These are phyloP conservation scores for Myriosclerotinia curreyana DNA, from an alignment of 2,329 filamentous ascomycete genomes.

Conservation along the genomic window DNA sequence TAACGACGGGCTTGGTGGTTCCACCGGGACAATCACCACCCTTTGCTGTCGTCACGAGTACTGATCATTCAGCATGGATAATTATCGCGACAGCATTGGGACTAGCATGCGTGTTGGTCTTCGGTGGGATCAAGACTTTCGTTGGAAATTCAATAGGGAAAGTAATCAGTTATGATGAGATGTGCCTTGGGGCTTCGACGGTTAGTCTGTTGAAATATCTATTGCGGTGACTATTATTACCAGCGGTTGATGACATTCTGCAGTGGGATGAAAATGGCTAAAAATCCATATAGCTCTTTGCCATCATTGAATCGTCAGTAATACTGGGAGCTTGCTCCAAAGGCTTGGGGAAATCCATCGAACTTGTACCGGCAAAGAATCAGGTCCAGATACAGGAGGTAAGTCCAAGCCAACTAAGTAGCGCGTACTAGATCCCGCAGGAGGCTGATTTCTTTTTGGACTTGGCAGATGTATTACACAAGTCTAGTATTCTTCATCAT, in stretches of 20 bases:
- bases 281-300: conserved; percentile 17
- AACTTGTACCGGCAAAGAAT: conserved; percentile 21
- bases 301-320: conserved; percentile 22
- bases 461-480: conserved; percentile 40
- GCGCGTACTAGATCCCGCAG: neutral
- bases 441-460: neutral
- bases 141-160: conserved; percentile 6
- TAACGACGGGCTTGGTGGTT: conserved; percentile 13
- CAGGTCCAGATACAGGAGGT: conserved; percentile 24
- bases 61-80: conserved; percentile 26
- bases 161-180: conserved; percentile 20
- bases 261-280: neutral
- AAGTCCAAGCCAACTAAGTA: neutral
- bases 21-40: conserved; percentile 21
- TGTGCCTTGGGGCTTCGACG: conserved; percentile 17
- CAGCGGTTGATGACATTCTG: neutral
- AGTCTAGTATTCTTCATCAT: conserved; percentile 45
- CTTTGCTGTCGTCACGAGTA: conserved; percentile 26
- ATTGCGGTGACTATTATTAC: neutral
- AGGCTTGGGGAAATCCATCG: conserved; percentile 26
- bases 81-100: conserved; percentile 25
- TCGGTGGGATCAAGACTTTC: conserved; percentile 22
- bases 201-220: conserved; percentile 11
- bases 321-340: conserved; percentile 23
- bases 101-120: conserved; percentile 21